Conservation (phyloP, 169 alveolate genomes). For the Plasmodium chabaudi region DNA sequence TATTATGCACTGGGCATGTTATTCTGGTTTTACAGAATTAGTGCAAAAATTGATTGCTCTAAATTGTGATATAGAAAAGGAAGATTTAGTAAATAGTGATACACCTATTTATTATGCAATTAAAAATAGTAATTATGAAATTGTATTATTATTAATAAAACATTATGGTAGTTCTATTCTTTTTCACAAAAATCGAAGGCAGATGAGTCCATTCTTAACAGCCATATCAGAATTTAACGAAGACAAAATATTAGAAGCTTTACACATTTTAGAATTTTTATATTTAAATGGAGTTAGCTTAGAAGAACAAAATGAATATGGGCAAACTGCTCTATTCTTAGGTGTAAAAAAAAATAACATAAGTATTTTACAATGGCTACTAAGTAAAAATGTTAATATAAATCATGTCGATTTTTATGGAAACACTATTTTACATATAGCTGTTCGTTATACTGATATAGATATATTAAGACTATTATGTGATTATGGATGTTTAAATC, state of each 20-base stretch:
- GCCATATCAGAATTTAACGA: slow-evolving; percentile 90
- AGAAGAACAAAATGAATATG: slow-evolving; percentile 91
- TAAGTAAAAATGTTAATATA: slow-evolving; percentile 88
- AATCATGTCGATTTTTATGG: slow-evolving; percentile 89
- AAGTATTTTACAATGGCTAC: slow-evolving; percentile 90
- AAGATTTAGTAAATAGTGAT: slow-evolving; percentile 85
- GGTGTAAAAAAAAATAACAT: slow-evolving; percentile 90
- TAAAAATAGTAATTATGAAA: slow-evolving; percentile 82
- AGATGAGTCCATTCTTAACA: slow-evolving; percentile 86
- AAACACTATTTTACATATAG: slow-evolving; percentile 83
- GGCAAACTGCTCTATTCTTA: slow-evolving; percentile 91
- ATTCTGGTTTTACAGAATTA: slow-evolving; percentile 82
- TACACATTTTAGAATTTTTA: slow-evolving; percentile 89
- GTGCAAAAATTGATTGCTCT: slow-evolving; percentile 78
- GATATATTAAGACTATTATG: slow-evolving; percentile 76
- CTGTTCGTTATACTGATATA: slow-evolving; percentile 78
- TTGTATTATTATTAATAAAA: slow-evolving; percentile 79
- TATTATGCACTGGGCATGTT: slow-evolving; percentile 84
- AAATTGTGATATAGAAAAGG: slow-evolving; percentile 82
- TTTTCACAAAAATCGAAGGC: slow-evolving; percentile 82
- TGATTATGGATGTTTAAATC: slow-evolving; percentile 67
- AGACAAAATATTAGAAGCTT: slow-evolving; percentile 84
- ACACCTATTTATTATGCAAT: slow-evolving; percentile 87
- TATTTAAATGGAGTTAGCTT: slow-evolving; percentile 90
- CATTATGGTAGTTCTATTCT: slow-evolving; percentile 82